Conservation (phyloP, 176 grass and related monocot species). For the Elymus sibiricus region DNA sequence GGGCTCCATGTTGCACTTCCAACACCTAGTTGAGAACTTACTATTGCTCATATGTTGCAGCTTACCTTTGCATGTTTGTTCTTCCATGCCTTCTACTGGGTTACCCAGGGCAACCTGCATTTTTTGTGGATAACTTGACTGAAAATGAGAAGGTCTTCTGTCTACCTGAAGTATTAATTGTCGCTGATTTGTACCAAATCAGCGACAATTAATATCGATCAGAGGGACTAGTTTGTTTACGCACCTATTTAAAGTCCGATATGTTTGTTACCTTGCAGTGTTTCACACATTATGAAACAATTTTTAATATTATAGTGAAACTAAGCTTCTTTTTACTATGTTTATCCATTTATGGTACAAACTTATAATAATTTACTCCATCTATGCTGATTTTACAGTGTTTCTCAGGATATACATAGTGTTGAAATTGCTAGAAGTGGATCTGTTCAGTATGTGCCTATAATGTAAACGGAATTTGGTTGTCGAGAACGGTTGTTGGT, state of each 20-base stretch:
- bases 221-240: constrained; percentile 18
- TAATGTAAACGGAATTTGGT: background rate
- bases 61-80: constrained; percentile 88
- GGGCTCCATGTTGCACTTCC: constrained; percentile 8
- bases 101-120: constrained; percentile 92
- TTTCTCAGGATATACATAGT: background rate
- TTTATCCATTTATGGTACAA: background rate
- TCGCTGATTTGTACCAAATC: too few species aligned
- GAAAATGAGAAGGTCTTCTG: constrained; percentile 87
- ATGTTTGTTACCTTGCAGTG: constrained; percentile 14
- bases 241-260: constrained; percentile 17
- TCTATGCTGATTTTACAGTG: background rate
- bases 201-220: too few species aligned
- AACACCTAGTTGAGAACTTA: constrained; percentile 25
- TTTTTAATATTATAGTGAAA: background rate
- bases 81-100: constrained; percentile 93
- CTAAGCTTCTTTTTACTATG: background rate
- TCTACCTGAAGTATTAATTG: constrained; percentile 74
- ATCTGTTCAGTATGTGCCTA: background rate
- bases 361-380: too few species aligned
- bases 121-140: constrained; percentile 83
- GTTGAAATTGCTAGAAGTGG: background rate
- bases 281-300: constrained; percentile 12
- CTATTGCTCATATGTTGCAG: constrained; percentile 53
- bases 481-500: background rate